A percentile compares a stretch with the other conserved stretches of the same genome.
Evolutionary conservation across 176 grass and related monocot genomes (phyloP).

Genomic region (Oropetium thomaeum): DNA sequence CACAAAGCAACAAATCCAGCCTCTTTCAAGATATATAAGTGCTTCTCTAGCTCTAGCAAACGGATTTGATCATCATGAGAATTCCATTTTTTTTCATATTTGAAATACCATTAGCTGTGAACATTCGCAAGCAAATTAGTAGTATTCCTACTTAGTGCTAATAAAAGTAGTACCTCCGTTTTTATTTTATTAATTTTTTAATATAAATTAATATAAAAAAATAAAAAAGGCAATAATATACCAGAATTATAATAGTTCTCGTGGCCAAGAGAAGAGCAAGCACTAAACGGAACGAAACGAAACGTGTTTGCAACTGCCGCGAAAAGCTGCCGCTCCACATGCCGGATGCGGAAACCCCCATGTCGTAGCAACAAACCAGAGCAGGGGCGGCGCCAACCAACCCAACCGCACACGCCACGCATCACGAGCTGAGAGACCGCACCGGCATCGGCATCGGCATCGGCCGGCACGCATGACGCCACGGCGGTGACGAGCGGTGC

Average conservation of each 20-base stretch:
- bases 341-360: conserved; percentile 4
- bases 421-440: background rate
- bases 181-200: too few relatives aligned
- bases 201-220: too few relatives aligned
- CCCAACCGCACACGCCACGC: conserved; percentile 17
- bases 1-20: background rate
- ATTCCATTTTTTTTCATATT: too few relatives aligned
- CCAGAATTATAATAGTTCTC: too few relatives aligned
- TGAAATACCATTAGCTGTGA: too few relatives aligned
- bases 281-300: background rate
- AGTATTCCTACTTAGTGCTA: too few relatives aligned
- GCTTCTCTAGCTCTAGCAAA: background rate
- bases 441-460: too few relatives aligned
- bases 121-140: too few relatives aligned
- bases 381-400: conserved; percentile 4
- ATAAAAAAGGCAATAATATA: too few relatives aligned
- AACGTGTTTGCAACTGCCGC: background rate
- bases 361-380: background rate
- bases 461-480: background rate
- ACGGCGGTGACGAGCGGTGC: background rate
- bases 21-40: background rate
- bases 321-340: conserved; percentile 15
- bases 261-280: too few relatives aligned
- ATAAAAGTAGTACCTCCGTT: too few relatives aligned
- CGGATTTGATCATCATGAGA: background rate